Evolutionary conservation across 2,329 filamentous ascomycete genomes (phyloP).

Genomic region (Exserohilum rostratum): DNA sequence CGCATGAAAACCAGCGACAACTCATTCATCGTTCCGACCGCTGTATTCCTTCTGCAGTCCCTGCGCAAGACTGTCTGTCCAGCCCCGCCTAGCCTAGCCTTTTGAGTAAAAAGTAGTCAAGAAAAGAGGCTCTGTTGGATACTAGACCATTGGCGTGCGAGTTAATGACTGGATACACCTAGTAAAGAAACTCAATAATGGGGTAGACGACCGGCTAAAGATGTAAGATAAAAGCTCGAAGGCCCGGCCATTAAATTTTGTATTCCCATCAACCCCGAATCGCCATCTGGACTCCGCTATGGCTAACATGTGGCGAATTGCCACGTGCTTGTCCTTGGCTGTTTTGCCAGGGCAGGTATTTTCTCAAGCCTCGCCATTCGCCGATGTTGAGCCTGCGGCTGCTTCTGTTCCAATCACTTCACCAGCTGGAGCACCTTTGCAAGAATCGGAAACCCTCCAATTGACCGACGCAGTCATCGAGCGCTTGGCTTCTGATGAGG

Average conservation of each 20-base stretch:
- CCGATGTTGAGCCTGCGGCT: slow-evolving; percentile 6
- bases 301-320: background rate
- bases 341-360: background rate
- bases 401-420: background rate
- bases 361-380: background rate
- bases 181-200: background rate
- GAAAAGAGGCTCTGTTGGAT: background rate
- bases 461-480: slow-evolving; percentile 5
- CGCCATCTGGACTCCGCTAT: background rate
- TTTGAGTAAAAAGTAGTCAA: background rate
- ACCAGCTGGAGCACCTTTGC: slow-evolving; percentile 3
- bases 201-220: background rate
- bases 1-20: too few relatives aligned
- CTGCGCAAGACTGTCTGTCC: background rate
- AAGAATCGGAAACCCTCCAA: slow-evolving; percentile 6
- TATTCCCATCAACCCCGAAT: background rate
- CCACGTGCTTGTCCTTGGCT: slow-evolving; percentile 2
- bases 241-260: background rate
- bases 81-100: background rate
- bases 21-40: background rate
- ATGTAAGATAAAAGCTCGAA: background rate
- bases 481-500: background rate
- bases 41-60: background rate
- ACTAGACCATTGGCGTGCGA: too few relatives aligned
- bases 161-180: too few relatives aligned